These are phyloP conservation scores for Petrea volubilis DNA, from an alignment of 257 asterid genomes.

Conservation along the genomic window DNA sequence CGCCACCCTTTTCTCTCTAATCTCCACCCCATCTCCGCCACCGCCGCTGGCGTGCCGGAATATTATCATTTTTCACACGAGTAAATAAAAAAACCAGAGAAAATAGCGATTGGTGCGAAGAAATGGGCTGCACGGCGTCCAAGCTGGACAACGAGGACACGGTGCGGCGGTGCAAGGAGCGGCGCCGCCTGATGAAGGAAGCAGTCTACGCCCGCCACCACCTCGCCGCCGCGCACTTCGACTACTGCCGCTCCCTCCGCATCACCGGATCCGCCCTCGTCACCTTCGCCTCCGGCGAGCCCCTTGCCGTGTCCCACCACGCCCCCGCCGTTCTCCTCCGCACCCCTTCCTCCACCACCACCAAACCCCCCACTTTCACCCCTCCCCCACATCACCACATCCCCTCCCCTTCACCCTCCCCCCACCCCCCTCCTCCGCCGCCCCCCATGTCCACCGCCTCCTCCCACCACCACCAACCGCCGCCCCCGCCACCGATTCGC, in stretches of 20 bases:
- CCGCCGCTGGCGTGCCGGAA: not conserved
- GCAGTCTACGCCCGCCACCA: conserved; percentile 92
- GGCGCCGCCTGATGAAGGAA: conserved; percentile 93
- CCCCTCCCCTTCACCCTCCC: conserved; percentile 47
- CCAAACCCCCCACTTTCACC: conserved; percentile 25
- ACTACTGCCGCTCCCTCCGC: conserved; percentile 90
- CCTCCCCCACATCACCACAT: conserved; percentile 32
- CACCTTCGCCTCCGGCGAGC: conserved; percentile 85
- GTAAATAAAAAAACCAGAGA: not conserved
- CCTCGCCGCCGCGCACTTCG: conserved; percentile 93
- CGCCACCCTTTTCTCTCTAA: conserved; percentile 24
- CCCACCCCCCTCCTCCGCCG: conserved; percentile 40
- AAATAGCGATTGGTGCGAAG: not conserved
- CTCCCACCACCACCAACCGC: conserved; percentile 30
- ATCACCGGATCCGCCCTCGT: conserved; percentile 84
- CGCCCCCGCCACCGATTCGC: conserved; percentile 36
- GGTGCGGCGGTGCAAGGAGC: conserved; percentile 96
- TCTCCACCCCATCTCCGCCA: conserved; percentile 25
- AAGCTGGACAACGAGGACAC: conserved; percentile 98
- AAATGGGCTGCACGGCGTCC: conserved; percentile 93
- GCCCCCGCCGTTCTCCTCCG: conserved; percentile 89
- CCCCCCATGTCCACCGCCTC: conserved; percentile 55
- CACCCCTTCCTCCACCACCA: conserved; percentile 47
- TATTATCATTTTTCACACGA: not conserved
- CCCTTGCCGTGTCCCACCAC: conserved; percentile 75